Evolutionary conservation across 2,329 filamentous ascomycete genomes (phyloP).

Genomic region (Beauveria rudraprayagi): DNA sequence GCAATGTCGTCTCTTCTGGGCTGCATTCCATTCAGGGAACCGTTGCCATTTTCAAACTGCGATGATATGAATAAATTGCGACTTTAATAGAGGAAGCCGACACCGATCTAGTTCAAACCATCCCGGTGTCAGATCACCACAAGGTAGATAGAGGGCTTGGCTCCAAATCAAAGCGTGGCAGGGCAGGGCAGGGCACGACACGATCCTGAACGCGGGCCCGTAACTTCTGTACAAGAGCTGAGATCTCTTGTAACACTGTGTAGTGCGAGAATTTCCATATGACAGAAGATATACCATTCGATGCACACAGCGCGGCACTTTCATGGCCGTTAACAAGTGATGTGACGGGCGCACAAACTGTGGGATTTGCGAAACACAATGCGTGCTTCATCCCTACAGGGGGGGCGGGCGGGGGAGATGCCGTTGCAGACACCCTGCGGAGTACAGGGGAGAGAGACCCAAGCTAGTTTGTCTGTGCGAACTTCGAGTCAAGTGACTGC

Average conservation of each 20-base stretch:
- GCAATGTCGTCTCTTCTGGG: too few relatives aligned
- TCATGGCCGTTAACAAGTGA: neutral
- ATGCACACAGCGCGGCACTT: neutral
- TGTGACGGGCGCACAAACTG: neutral
- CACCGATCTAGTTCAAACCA: neutral
- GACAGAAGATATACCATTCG: neutral
- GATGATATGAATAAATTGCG: neutral
- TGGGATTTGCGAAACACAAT: conserved; percentile 2
- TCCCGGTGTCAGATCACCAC: neutral
- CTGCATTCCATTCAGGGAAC: too few relatives aligned
- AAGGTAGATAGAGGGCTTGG: neutral
- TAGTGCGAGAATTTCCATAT: neutral
- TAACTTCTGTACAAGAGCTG: neutral
- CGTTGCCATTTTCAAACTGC: neutral
- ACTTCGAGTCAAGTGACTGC: too few relatives aligned
- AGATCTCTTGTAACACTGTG: neutral
- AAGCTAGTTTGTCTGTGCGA: neutral
- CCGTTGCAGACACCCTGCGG: neutral
- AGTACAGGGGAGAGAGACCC: too few relatives aligned
- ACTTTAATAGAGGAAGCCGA: neutral
- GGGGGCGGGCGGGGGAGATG: neutral
- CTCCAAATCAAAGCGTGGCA: neutral
- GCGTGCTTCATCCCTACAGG: neutral
- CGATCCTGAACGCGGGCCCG: too few relatives aligned
- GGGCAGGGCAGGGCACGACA: too few relatives aligned